These are phyloP conservation scores for Aspergillus haitiensis DNA, from an alignment of 495 filamentous ascomycete genomes.

Conservation along the genomic window DNA sequence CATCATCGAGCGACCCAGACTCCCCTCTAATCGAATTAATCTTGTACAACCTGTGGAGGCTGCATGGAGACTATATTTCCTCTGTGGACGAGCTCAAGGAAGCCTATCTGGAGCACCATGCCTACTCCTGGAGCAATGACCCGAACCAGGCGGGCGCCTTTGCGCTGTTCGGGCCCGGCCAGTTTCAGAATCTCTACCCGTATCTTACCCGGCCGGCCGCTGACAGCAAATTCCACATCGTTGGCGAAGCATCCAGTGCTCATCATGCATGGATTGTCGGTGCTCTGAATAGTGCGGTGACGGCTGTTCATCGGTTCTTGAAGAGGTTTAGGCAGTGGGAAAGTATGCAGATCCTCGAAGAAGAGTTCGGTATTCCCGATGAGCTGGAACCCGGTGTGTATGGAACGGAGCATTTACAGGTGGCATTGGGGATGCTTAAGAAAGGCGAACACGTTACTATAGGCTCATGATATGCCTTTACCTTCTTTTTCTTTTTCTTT, in stretches of 20 bases:
- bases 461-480: too few species aligned
- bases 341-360: too few species aligned
- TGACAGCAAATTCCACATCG: slow-evolving; percentile 33
- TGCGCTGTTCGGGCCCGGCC: background rate
- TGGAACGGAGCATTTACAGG: too few species aligned
- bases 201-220: slow-evolving; percentile 19
- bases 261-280: slow-evolving; percentile 49
- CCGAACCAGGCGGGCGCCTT: background rate
- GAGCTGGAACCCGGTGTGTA: too few species aligned
- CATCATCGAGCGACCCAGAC: background rate
- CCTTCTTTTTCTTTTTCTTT: too few species aligned
- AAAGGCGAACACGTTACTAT: too few species aligned
- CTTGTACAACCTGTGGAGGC: background rate
- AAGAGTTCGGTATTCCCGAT: too few species aligned
- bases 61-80: background rate
- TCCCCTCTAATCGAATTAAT: background rate
- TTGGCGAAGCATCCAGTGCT: slow-evolving; percentile 40
- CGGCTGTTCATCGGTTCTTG: background rate
- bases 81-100: background rate
- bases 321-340: too few species aligned
- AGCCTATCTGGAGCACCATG: background rate
- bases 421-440: too few species aligned
- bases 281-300: slow-evolving; percentile 28
- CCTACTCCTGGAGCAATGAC: background rate
- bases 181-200: background rate